Evolutionary conservation across 2,329 filamentous ascomycete species (phyloP).

Genomic region (Trichoderma semiorbis): DNA sequence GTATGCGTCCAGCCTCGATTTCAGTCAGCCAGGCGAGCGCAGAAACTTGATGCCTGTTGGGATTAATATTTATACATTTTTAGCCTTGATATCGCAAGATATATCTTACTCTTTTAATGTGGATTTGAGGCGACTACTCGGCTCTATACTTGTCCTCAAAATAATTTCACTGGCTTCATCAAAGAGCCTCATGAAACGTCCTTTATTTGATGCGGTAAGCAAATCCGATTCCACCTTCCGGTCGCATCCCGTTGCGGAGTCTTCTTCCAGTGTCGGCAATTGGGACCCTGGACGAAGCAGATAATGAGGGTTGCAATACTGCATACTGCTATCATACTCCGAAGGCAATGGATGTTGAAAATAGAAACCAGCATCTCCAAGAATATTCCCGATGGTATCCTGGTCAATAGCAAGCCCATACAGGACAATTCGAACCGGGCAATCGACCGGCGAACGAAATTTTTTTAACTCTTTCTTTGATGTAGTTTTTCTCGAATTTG

Average conservation of each 20-base stretch:
- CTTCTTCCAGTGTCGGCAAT: background rate
- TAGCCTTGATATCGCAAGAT: background rate
- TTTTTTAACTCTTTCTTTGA: background rate
- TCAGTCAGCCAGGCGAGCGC: background rate
- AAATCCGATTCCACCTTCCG: background rate
- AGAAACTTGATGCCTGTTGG: background rate
- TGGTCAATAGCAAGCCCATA: background rate
- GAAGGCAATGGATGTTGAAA: background rate
- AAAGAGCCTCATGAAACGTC: background rate
- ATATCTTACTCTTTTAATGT: background rate
- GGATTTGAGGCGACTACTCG: background rate
- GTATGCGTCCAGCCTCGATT: background rate
- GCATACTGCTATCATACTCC: background rate
- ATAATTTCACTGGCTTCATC: background rate
- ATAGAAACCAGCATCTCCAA: background rate
- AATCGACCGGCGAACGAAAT: background rate
- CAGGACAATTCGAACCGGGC: background rate
- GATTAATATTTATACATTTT: background rate
- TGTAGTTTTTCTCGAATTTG: background rate
- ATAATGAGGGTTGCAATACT: background rate
- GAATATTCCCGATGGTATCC: background rate
- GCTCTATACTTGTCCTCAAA: background rate
- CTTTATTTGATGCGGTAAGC: background rate
- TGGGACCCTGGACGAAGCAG: background rate
- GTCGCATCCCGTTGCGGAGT: background rate